Conservation (phyloP, 2,329 filamentous ascomycete species). For the Stemphylium vesicarium region DNA sequence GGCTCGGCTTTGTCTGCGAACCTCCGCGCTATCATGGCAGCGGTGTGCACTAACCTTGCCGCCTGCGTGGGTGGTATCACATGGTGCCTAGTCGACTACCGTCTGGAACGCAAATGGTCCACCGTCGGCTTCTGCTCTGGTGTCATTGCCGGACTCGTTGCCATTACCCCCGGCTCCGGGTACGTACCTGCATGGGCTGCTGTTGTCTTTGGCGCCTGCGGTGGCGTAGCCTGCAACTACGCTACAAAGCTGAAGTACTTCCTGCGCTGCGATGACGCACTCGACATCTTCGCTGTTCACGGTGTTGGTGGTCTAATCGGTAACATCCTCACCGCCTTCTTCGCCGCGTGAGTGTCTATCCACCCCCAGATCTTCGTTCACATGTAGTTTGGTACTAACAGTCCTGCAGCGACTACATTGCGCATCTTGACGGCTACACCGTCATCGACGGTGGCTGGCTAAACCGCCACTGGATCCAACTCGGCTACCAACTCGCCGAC, state of each 20-base stretch:
- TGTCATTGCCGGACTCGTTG: constrained; percentile 84
- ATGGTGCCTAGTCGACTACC: constrained; percentile 88
- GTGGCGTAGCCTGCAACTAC: constrained; percentile 82
- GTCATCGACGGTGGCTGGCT: constrained; percentile 79
- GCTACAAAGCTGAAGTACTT: constrained; percentile 90
- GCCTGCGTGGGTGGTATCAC: constrained; percentile 85
- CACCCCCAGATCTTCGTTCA: background rate
- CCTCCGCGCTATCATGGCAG: constrained; percentile 84
- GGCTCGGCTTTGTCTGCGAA: constrained; percentile 83
- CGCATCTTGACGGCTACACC: constrained; percentile 74
- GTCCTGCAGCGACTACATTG: constrained; percentile 72
- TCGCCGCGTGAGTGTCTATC: constrained; percentile 67
- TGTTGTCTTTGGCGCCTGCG: constrained; percentile 77
- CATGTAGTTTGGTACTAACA: background rate
- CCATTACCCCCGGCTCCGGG: constrained; percentile 86
- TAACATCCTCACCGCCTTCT: constrained; percentile 70
- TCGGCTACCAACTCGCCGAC: constrained; percentile 84
- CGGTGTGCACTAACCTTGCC: constrained; percentile 82
- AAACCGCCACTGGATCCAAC: constrained; percentile 82
- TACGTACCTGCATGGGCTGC: constrained; percentile 86
- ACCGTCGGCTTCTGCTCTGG: constrained; percentile 93
- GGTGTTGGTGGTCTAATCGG: constrained; percentile 65
- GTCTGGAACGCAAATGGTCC: constrained; percentile 88
- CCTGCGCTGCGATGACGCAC: constrained; percentile 78
- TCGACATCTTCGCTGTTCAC: constrained; percentile 74